These are phyloP conservation scores for Blastobotrys peoriensis DNA, from an alignment of 805 yeast species.

Conservation along the genomic window DNA sequence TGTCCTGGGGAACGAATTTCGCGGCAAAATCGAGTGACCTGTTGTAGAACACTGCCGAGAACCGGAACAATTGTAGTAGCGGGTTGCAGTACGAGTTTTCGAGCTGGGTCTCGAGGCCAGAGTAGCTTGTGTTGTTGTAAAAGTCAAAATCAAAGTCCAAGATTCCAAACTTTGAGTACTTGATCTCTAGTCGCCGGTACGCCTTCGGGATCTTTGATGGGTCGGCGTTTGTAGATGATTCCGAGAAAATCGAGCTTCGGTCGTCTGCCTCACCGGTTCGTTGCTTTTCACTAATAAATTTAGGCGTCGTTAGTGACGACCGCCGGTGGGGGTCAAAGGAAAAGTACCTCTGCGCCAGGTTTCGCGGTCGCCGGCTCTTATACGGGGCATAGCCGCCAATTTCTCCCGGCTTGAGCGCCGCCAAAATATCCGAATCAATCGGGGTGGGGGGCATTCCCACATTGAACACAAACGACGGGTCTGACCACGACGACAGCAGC, in stretches of 20 bases:
- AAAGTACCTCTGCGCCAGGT: conserved; percentile 32
- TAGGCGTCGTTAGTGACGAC: conserved; percentile 33
- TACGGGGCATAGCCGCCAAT: conserved; percentile 45
- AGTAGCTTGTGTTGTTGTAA: conserved; percentile 64
- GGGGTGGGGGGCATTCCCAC: conserved; percentile 54
- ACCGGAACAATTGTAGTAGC: conserved; percentile 70
- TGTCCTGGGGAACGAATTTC: conserved; percentile 43
- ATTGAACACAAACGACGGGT: conserved; percentile 39
- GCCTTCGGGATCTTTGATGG: conserved; percentile 60
- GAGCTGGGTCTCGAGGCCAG: conserved; percentile 87
- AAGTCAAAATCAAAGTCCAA: conserved; percentile 88
- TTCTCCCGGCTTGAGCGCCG: conserved; percentile 33
- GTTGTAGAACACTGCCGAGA: conserved; percentile 68
- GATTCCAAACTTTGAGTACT: conserved; percentile 85
- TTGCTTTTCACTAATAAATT: conserved; percentile 56
- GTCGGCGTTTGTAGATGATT: conserved; percentile 13
- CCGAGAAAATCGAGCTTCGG: conserved; percentile 22
- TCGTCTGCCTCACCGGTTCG: conserved; percentile 27
- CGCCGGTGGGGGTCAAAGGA: conserved; percentile 23
- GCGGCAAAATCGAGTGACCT: conserved; percentile 36
- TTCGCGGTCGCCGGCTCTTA: conserved; percentile 49
- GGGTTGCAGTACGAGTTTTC: conserved; percentile 76
- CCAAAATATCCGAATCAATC: conserved; percentile 44
- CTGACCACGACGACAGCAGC: conserved; percentile 76
- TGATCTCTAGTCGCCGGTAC: conserved; percentile 65